Percentiles rank a stretch among this genome's conserved stretches.
These are phyloP conservation scores for Diaporthe aspalathi DNA, from an alignment of 2,329 filamentous ascomycete species.

Conservation along the genomic window DNA sequence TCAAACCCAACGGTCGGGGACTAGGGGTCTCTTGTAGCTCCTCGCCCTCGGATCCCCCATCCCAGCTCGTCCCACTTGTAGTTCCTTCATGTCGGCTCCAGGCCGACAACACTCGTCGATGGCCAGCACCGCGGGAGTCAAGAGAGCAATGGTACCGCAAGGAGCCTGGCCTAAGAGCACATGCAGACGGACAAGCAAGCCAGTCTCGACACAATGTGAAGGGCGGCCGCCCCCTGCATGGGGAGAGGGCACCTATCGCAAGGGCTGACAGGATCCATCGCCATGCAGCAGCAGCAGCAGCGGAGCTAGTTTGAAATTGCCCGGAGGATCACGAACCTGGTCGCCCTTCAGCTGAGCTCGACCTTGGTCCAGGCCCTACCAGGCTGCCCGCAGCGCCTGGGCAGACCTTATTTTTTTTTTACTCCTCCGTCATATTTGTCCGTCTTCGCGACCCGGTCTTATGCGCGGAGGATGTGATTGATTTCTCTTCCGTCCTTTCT, in stretches of 20 bases:
- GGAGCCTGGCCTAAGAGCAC: too few relatives aligned
- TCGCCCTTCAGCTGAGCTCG: constrained; percentile 8
- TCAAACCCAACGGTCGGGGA: neutral
- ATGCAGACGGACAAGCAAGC: neutral
- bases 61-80: too few relatives aligned
- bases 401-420: neutral
- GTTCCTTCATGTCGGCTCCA: too few relatives aligned
- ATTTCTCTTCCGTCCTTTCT: neutral
- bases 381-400: neutral
- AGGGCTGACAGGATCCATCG: constrained; percentile 11
- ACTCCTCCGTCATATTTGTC: constrained; percentile 1
- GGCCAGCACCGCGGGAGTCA: too few relatives aligned
- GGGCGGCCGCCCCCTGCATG: constrained; percentile 11
- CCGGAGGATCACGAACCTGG: constrained; percentile 25
- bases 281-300: constrained; percentile 14
- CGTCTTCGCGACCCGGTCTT: neutral
- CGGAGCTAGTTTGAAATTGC: constrained; percentile 15
- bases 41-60: too few relatives aligned
- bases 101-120: too few relatives aligned
- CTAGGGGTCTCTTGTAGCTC: too few relatives aligned
- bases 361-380: constrained; percentile 14
- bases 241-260: neutral
- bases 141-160: too few relatives aligned
- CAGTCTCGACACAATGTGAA: neutral
- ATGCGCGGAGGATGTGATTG: neutral